Conservation (phyloP, 2,329 filamentous ascomycete species). For the Gaeumannomyces tritici region DNA sequence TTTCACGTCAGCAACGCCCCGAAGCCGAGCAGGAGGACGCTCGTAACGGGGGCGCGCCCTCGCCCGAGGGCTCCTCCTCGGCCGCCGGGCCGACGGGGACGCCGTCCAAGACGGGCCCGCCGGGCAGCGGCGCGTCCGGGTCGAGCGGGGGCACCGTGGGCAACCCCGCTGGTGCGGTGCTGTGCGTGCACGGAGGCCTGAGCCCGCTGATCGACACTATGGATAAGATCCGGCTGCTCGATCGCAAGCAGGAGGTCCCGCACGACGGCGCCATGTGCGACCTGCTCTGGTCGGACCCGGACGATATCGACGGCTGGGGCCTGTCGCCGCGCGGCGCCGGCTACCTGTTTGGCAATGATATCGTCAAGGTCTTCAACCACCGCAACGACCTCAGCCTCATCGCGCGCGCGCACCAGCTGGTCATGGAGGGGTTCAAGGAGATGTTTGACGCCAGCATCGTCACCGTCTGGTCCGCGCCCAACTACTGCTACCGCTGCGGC, state of each 20-base stretch:
- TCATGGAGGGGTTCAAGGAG: slow-evolving; percentile 99
- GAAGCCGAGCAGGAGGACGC: slow-evolving; percentile 12
- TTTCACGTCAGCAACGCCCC: slow-evolving; percentile 39
- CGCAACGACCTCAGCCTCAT: slow-evolving; percentile 87
- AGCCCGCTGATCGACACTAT: slow-evolving; percentile 87
- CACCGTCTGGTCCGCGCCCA: slow-evolving; percentile 96
- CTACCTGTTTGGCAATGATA: slow-evolving; percentile 91
- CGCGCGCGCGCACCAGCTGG: slow-evolving; percentile 88
- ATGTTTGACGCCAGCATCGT: slow-evolving; percentile 97
- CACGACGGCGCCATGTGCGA: slow-evolving; percentile 99
- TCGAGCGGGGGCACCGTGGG: slow-evolving; percentile 54
- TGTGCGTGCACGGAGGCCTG: slow-evolving; percentile 92
- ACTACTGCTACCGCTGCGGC: slow-evolving; percentile 93
- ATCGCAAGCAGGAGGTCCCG: slow-evolving; percentile 95
- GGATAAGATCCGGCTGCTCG: slow-evolving; percentile 89
- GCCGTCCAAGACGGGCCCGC: slow-evolving; percentile 44
- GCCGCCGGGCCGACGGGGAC: slow-evolving; percentile 6
- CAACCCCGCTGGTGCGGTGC: slow-evolving; percentile 69
- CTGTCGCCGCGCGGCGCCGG: slow-evolving; percentile 88
- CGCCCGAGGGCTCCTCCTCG: not conserved
- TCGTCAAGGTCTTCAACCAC: slow-evolving; percentile 93
- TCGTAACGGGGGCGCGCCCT: slow-evolving; percentile 5
- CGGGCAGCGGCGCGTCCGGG: slow-evolving; percentile 70
- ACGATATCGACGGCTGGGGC: slow-evolving; percentile 97
- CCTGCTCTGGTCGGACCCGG: slow-evolving; percentile 92